These are phyloP conservation scores for Aspergillus pseudoviridinutans DNA, from an alignment of 2,329 filamentous ascomycete genomes.

Conservation along the genomic window DNA sequence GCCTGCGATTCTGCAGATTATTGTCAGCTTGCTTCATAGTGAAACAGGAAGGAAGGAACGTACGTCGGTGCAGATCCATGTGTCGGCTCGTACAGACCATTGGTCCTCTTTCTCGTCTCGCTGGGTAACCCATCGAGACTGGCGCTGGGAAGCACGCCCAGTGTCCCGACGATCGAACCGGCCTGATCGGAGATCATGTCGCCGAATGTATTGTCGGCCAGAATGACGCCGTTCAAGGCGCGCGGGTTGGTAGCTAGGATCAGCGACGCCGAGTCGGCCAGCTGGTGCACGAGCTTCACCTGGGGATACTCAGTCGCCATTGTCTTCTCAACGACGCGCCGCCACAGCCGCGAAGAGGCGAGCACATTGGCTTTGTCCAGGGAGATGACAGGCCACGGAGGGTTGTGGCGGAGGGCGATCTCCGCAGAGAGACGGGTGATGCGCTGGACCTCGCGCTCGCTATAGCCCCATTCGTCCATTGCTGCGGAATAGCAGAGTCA, in stretches of 20 bases:
- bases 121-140: slow-evolving; percentile 79
- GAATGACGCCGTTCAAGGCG: slow-evolving; percentile 76
- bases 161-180: slow-evolving; percentile 79
- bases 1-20: slow-evolving; percentile 67
- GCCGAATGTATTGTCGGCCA: slow-evolving; percentile 87
- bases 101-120: slow-evolving; percentile 66
- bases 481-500: slow-evolving; percentile 17
- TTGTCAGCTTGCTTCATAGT: background rate
- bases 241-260: slow-evolving; percentile 86
- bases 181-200: slow-evolving; percentile 93
- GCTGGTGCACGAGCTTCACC: slow-evolving; percentile 73
- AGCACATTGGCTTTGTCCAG: slow-evolving; percentile 94
- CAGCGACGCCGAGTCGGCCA: slow-evolving; percentile 89
- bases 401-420: slow-evolving; percentile 68
- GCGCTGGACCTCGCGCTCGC: slow-evolving; percentile 73
- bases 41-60: slow-evolving; percentile 5
- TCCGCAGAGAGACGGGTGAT: slow-evolving; percentile 73
- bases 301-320: slow-evolving; percentile 82
- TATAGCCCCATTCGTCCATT: slow-evolving; percentile 82
- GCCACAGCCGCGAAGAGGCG: slow-evolving; percentile 79
- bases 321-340: slow-evolving; percentile 74
- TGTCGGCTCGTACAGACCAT: slow-evolving; percentile 91
- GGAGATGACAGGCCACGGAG: slow-evolving; percentile 71
- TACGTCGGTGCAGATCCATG: slow-evolving; percentile 56
- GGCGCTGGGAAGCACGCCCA: slow-evolving; percentile 80